Evolutionary conservation across 2,329 filamentous ascomycete genomes (phyloP), one percentile per base, ranked within the genome.

Genomic region (Aspergillus intermedius): DNA sequence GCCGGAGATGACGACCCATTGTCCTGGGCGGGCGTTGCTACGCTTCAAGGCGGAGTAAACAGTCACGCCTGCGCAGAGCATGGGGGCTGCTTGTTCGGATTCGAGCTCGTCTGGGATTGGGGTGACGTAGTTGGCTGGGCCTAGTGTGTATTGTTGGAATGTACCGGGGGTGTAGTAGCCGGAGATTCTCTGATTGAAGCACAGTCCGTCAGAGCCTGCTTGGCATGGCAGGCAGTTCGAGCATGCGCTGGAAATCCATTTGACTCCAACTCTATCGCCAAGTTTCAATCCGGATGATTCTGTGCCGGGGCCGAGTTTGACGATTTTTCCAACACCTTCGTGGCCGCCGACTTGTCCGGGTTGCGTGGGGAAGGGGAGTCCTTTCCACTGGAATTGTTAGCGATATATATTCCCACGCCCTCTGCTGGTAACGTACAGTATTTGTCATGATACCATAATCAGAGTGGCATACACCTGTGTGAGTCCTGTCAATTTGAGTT

Each of bases 81-180:
- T 76, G 1, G 83, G 84, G 1, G 84, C 84, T 0, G 84, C 84
- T 21, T 74, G 73, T 45, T 78, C 82, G 8, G 78, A 81, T 39
- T 74, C 65, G 15, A 87, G 66, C 3, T 64, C 68, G 4, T 84
- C 82, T 2, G 84, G 84, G 55, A 87, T 86, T 2, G 82, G 82
- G 0, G 84, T 87, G 2, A 86, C 83, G 62, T 87, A 87, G 66
- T 78, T 77, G 3, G 83, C 83, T 8, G 81, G 80, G 0, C 76
- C 78, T 13, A 84, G 61, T 15, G 78, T 77, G 59, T 86, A 87
- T 67, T 86, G 82, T 62, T 87, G 84, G 62, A 87, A 87, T n/a
- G 83, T 87, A 34, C 84, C 84, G 0, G 83, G 83, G 0, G 77
- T 81, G 62, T 81, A 84, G 68, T 86, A 87, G 4, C 84, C 84